Conservation (phyloP, 768 basidiomycete genomes). For the Boletus sp. region DNA sequence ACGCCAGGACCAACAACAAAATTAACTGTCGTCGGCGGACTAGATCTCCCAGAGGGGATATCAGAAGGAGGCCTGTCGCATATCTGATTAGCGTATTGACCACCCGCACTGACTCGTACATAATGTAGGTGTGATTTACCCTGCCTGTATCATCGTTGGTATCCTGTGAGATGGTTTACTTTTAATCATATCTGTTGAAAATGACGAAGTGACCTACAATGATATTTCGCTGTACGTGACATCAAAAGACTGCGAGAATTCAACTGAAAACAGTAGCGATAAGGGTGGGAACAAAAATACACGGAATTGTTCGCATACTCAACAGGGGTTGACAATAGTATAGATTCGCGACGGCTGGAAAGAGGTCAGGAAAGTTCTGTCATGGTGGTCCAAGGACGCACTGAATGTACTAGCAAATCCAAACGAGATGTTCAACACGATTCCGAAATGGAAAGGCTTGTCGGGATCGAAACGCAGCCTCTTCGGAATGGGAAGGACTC, state of each 20-base stretch:
- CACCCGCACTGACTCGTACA: neutral
- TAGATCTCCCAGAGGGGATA: slow-evolving; percentile 82
- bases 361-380: neutral
- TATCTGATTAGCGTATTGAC: slow-evolving; percentile 43
- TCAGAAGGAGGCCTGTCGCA: slow-evolving; percentile 65
- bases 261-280: slow-evolving; percentile 14
- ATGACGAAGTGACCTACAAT: slow-evolving; percentile 14
- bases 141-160: slow-evolving; percentile 65
- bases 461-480: slow-evolving; percentile 49
- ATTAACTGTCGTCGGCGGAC: slow-evolving; percentile 71
- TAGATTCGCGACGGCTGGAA: slow-evolving; percentile 62
- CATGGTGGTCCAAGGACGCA: slow-evolving; percentile 5
- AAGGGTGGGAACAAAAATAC: neutral
- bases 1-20: slow-evolving; percentile 51
- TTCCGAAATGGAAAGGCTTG: slow-evolving; percentile 49
- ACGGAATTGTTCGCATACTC: slow-evolving; percentile 39
- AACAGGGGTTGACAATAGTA: slow-evolving; percentile 83
- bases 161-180: slow-evolving; percentile 38
- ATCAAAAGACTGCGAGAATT: slow-evolving; percentile 38
- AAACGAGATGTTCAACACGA: slow-evolving; percentile 54
- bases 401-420: slow-evolving; percentile 56
- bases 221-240: slow-evolving; percentile 38
- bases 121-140: slow-evolving; percentile 37
- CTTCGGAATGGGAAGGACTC: slow-evolving; percentile 61
- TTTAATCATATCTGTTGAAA: neutral